Evolutionary conservation across 345 rosid genomes (phyloP).

Genomic region (Acer saccharum): DNA sequence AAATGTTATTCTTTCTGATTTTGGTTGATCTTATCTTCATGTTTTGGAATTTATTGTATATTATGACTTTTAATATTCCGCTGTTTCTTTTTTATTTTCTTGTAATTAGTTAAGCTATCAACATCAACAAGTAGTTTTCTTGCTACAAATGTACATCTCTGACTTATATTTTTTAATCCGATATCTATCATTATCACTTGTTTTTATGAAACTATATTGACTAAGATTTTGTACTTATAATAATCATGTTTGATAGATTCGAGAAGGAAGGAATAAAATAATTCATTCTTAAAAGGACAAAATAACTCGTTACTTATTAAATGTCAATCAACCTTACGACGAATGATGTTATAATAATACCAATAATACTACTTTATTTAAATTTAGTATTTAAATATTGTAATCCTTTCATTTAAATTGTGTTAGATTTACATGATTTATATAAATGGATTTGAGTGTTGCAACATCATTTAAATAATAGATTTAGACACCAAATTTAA

Average conservation of each 20-base stretch:
- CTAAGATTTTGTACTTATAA: neutral
- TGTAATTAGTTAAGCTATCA: neutral
- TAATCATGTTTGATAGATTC: neutral
- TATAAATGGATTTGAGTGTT: too few relatives aligned
- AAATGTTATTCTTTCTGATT: neutral
- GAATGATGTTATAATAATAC: too few relatives aligned
- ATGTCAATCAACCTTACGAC: too few relatives aligned
- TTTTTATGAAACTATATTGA: neutral
- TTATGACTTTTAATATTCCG: too few relatives aligned
- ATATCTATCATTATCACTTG: slow-evolving; percentile 1
- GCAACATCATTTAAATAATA: rapidly evolving
- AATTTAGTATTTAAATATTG: too few relatives aligned
- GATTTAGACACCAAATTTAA: too few relatives aligned
- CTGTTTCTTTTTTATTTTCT: neutral
- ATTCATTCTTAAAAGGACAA: neutral
- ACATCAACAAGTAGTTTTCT: neutral
- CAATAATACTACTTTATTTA: too few relatives aligned
- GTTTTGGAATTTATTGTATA: neutral
- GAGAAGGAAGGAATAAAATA: too few relatives aligned
- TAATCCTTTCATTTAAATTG: too few relatives aligned
- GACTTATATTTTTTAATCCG: neutral
- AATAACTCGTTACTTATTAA: too few relatives aligned
- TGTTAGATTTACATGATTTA: too few relatives aligned
- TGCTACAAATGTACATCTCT: neutral
- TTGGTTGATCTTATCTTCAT: neutral